Base-by-base conservation (phyloP, 1,284 basidiomycete species). In the Cerioporus squamosus region DNA sequence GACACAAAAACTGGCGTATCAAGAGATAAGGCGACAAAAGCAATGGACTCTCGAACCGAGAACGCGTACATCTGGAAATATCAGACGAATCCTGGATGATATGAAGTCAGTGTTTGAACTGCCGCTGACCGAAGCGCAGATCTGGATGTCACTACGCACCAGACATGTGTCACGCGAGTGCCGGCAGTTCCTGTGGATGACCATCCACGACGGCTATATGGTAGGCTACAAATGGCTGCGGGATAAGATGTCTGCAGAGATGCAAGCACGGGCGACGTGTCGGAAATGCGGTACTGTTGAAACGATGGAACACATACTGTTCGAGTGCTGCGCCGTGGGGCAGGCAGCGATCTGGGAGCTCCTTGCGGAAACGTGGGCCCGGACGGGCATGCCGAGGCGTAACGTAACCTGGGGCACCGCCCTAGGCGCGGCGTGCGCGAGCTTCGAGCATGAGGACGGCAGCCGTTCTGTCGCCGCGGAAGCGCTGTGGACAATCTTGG, bases 231-330 rank as follows among this genome's bases (percentile, higher is more conserved):
- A 70, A 61, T 77, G 75, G 76, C 47, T 53, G 1, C 23, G 55
- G 0, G 20, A 51, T 3, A 58, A 66, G 0, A 68, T 72, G 15
- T 60, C 68, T 0, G 61, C 53, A 0, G 65, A 60, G 5, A 23
- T 60, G 18, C 66, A 72, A 47, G 57, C 68, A 1, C 31, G 69
- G 45, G 69, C 57, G 1, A 29, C 5, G 2, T 78, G 77, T 59
- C 22, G 29, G 1, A n/a, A 55, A 1, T 77, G 76, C 47, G 52
- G 56, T 0, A 45, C 22, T 1, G 44, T 50, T 2, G 75, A 78
- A 40, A 58, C 68, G 0, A 69, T 76, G 64, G 68, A 72, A 12
- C 76, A 78, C 47, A 74, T 76, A 10, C 67, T 77, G 0, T 65
- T 66, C 1, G 31, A 66, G 24, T 78, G 75, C 55, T 22, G 53